These are phyloP conservation scores for Sechiopsis laciniata DNA, from an alignment of 306 rosid species.

Conservation along the genomic window DNA sequence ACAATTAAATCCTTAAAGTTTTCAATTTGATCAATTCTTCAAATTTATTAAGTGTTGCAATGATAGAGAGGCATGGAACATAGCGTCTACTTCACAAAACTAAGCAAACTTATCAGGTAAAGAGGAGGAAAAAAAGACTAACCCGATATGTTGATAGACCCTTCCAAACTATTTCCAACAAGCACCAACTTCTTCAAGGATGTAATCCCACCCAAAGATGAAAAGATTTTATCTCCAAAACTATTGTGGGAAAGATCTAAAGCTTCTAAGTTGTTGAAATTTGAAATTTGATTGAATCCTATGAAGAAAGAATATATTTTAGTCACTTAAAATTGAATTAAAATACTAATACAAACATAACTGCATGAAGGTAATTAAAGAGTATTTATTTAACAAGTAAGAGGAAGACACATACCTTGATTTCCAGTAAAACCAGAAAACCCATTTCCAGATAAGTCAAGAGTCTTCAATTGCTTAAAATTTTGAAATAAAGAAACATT, in stretches of 20 bases:
- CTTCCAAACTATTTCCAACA: neutral
- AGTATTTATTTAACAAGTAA: too few relatives aligned
- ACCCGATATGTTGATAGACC: neutral
- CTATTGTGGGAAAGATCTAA: neutral
- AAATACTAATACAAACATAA: too few relatives aligned
- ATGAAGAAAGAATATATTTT: neutral
- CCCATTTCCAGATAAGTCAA: neutral
- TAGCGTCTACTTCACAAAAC: too few relatives aligned
- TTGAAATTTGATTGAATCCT: neutral
- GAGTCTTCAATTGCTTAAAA: neutral
- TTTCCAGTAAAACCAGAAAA: neutral
- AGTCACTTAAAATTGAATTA: neutral
- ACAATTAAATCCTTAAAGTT: too few relatives aligned
- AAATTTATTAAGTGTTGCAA: too few relatives aligned
- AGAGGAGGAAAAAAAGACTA: too few relatives aligned
- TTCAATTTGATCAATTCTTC: too few relatives aligned
- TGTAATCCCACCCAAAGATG: conserved; percentile 1
- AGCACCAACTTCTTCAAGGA: conserved; percentile 18
- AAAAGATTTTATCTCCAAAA: neutral
- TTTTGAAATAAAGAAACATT: neutral
- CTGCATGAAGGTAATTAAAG: neutral
- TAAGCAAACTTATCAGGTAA: too few relatives aligned
- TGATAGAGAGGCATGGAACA: too few relatives aligned
- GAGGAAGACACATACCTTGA: neutral
- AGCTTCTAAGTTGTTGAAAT: conserved; percentile 11